Base-by-base conservation (phyloP, 139 green algal species). In the Astrephomene gubernaculifera region DNA sequence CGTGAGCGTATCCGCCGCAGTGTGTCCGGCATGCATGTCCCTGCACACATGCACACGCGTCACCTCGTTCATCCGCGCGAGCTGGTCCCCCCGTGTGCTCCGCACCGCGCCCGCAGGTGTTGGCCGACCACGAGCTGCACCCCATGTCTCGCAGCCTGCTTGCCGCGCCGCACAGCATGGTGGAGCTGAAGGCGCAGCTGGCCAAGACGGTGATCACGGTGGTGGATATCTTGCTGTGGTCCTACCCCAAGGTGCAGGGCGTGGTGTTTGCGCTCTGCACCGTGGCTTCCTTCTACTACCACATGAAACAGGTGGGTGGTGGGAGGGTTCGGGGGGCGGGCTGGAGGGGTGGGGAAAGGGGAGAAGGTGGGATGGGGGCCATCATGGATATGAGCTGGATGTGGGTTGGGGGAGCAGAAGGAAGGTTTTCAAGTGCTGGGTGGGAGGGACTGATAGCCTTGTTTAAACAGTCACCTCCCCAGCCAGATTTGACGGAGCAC, bases 121-220 rank as follows among this genome's bases (percentile, higher is more conserved):
- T 91, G 10, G 90, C 84, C 10, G 87, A 91, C 60, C 85, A 90
- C 43, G 87, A 91, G 44, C 44, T 91, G 81, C 75, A 93, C 39
- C 90, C 90, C 71, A 85, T 93, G 85, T 79, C 44, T 31, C 49
- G 49, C 8, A 83, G 57, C 60, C 43, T 92, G 68, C 87, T 92
- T 61, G 87, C 87, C 1, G 64, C 84, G 43, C 89, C 89, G 0
- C 81, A 90, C 79, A 83, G 45, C 53, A 87, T 91, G 85, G 74
- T 52, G 5, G 90, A 91, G 87, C 81, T 93, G 27, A 88, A 88
- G 72, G 76, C 74, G 61, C n/a, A 67, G 79, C 60, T 91, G 53
- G 75, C 67, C 68, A 92, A 91, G 69, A 91, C 89, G 0, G 27
- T 86, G 35, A 92, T 92, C 75, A 89, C 84, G 5, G 61, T 81